A percentile compares a stretch with the other conserved stretches of the same genome.
Conservation (phyloP, 2,329 filamentous ascomycete species). For the Reticulascus tulasneorum region DNA sequence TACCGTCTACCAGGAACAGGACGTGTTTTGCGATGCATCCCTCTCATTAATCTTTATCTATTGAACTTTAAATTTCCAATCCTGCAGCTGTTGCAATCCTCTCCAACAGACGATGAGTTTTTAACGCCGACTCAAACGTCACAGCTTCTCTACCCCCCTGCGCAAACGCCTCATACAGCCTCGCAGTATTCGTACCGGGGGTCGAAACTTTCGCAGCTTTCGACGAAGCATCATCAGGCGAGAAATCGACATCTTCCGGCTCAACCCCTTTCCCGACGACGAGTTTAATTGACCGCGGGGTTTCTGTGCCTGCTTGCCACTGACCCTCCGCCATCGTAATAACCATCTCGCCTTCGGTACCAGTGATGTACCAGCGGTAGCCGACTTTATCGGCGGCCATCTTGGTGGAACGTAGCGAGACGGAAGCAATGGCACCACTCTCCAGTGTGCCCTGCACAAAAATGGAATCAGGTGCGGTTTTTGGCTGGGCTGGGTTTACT, state of each 20-base stretch:
- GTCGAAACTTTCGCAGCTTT: constrained; percentile 8
- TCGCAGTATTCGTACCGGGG: constrained; percentile 15
- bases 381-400: constrained; percentile 17
- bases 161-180: constrained; percentile 18
- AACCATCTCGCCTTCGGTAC: constrained; percentile 30
- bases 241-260: constrained; percentile 9
- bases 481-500: constrained; percentile 17
- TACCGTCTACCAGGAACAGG: too few relatives aligned
- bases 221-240: constrained; percentile 5
- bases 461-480: constrained; percentile 28
- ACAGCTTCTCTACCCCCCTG: constrained; percentile 12
- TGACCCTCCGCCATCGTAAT: constrained; percentile 1
- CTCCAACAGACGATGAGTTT: constrained; percentile 17
- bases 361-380: constrained; percentile 30
- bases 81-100: constrained; percentile 15
- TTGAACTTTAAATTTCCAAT: not conserved
- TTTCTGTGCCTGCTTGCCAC: constrained; percentile 17
- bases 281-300: constrained; percentile 16
- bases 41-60: not conserved
- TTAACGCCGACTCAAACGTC: constrained; percentile 19
- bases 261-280: constrained; percentile 8
- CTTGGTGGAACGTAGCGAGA: constrained; percentile 20
- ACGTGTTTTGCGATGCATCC: too few relatives aligned
- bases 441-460: constrained; percentile 27
- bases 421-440: constrained; percentile 24